Evolutionary conservation across 1,284 basidiomycete species (phyloP).

Genomic region (Ustilago nuda): DNA sequence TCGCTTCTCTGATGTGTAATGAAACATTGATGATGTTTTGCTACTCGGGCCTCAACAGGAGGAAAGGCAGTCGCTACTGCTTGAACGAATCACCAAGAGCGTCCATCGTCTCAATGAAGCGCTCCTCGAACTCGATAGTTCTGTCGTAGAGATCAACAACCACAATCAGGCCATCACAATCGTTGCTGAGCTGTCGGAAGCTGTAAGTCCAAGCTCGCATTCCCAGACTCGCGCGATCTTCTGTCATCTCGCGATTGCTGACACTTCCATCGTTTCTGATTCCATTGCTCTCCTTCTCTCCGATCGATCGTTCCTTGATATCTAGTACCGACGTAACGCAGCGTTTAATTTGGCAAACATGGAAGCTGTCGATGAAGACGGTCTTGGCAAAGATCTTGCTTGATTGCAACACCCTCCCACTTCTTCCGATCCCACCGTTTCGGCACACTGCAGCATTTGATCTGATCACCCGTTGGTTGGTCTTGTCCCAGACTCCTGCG

Average conservation of each 20-base stretch:
- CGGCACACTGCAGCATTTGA: not conserved
- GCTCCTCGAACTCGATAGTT: constrained; percentile 80
- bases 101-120: constrained; percentile 74
- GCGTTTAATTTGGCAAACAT: constrained; percentile 66
- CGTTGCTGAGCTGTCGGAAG: constrained; percentile 65
- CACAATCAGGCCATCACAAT: constrained; percentile 65
- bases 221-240: too few species aligned
- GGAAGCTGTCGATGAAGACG: constrained; percentile 47
- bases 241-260: too few species aligned
- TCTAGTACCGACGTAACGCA: constrained; percentile 64
- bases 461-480: not conserved
- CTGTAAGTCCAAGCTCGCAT: constrained; percentile 44
- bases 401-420: not conserved
- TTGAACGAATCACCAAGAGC: constrained; percentile 90
- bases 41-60: constrained; percentile 73
- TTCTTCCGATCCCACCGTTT: not conserved
- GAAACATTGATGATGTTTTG: not conserved
- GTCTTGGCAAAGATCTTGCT: constrained; percentile 18
- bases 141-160: constrained; percentile 72
- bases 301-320: not conserved
- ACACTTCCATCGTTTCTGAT: not conserved
- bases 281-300: not conserved
- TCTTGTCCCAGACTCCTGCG: not conserved
- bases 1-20: not conserved
- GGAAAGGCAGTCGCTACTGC: constrained; percentile 85